Percentiles rank a stretch among this genome's conserved stretches.
These are phyloP conservation scores for Anisodus acutangulus DNA, from an alignment of 257 asterid genomes.

Conservation along the genomic window DNA sequence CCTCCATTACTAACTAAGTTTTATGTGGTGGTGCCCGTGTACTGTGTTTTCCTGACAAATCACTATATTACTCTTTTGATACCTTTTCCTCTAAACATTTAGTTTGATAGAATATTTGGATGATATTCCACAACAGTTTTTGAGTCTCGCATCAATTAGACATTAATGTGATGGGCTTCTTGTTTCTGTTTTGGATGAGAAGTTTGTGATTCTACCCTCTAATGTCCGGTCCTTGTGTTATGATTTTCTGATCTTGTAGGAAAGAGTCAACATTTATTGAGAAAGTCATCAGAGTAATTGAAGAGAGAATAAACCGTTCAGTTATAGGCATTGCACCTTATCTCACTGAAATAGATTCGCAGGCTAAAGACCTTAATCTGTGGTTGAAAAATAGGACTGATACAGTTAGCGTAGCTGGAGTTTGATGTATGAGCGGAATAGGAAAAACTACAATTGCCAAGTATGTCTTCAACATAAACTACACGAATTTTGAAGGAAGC, in stretches of 20 bases:
- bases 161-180: no score
- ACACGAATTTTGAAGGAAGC: not conserved
- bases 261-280: not conserved
- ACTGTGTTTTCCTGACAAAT: not conserved
- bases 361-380: conserved; percentile 12
- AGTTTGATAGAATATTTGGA: not conserved
- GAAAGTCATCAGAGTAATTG: not conserved
- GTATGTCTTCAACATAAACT: not conserved
- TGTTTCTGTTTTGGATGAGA: not conserved
- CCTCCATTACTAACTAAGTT: not conserved
- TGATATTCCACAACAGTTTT: not conserved
- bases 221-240: not conserved
- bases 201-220: not conserved
- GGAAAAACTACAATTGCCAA: not conserved
- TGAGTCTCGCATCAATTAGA: not conserved
- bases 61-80: not conserved
- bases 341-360: not conserved
- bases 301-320: not conserved
- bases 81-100: not conserved
- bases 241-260: not conserved
- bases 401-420: conserved; percentile 9
- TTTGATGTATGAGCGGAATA: conserved; percentile 4
- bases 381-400: not conserved
- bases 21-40: not conserved
- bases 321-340: not conserved